Evolutionary conservation across 2,329 filamentous ascomycete species (phyloP).

Genomic region (Macrophomina tecta): DNA sequence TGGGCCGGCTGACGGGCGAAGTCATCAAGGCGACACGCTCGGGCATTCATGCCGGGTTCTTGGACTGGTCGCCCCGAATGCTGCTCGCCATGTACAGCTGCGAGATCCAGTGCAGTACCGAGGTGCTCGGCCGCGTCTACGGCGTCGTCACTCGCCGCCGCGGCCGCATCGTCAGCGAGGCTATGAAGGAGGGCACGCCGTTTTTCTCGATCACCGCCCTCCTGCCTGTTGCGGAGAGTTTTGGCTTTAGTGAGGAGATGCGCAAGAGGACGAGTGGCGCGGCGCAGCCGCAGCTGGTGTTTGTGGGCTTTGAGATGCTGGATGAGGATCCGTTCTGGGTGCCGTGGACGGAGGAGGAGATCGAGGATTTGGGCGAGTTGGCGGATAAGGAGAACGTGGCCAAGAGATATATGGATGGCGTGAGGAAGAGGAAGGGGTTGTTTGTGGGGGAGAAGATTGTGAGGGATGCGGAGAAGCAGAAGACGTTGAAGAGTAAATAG

Average conservation of each 20-base stretch:
- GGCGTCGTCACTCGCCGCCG: constrained; percentile 94
- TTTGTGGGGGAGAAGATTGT: constrained; percentile 74
- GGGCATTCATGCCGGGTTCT: constrained; percentile 81
- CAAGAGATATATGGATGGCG: constrained; percentile 92
- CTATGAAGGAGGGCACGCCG: constrained; percentile 91
- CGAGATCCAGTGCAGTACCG: constrained; percentile 95
- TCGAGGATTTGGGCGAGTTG: constrained; percentile 93
- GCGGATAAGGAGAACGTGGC: constrained; percentile 95
- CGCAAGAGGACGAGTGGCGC: constrained; percentile 90
- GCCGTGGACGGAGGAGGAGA: constrained; percentile 91
- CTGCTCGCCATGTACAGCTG: constrained; percentile 97
- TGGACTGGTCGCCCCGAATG: constrained; percentile 95
- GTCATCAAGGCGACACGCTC: constrained; percentile 88
- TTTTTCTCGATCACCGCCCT: constrained; percentile 93
- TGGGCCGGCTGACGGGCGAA: constrained; percentile 84
- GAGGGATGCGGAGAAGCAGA: constrained; percentile 91
- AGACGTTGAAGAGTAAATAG: constrained; percentile 66
- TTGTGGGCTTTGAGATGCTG: constrained; percentile 88
- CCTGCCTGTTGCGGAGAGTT: constrained; percentile 91
- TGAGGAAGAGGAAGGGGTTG: constrained; percentile 85
- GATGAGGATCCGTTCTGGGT: constrained; percentile 99
- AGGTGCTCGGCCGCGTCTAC: constrained; percentile 94
- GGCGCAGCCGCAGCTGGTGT: constrained; percentile 90
- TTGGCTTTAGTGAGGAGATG: constrained; percentile 96
- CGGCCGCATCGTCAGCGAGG: constrained; percentile 86